Evolutionary conservation across 1,139 yeast genomes (phyloP), one percentile per base, ranked within the genome.

Genomic region (Wickerhamomyces sp.): DNA sequence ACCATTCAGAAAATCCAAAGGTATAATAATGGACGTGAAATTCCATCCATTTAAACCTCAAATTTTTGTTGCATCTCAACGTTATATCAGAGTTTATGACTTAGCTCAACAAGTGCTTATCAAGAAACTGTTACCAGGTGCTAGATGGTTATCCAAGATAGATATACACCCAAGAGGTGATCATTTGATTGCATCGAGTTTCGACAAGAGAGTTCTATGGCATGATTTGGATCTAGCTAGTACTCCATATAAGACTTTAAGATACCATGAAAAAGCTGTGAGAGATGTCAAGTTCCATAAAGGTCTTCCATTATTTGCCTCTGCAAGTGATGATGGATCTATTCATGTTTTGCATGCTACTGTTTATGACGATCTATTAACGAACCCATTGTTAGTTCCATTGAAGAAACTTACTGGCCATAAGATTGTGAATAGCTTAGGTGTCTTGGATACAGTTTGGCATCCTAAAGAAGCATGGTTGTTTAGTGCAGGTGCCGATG

Each of bases 391-490:
- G 61, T 77, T 92, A 55, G 99, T 92, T 37, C 99, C 99, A 39
- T 76, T 94, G 64, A 94, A 92, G 76, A 89, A 90, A 60, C 72
- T 94, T 59, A 78, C 84, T 37, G 98, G 97, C n/a, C 98, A 92
- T 65, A 81, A 82, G 60, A 74, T 88, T 38, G 69, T 78, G 27
- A 77, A 78, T 56, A 82, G 86, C 58, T 68, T 92, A 47, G 98
- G 98, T 56, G 95, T 92, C n/a, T 72, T 92, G 59, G 86, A 82
- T 59, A 76, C 85, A 41, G 76, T 77, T 39, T 92, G 99, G 99
- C 98, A 94, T 72, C 97, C 98, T 49, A 81, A 83, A 58, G 97
- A 94, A 65, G 97, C 98, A 1, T 92, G 99, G 99, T 71, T 92
- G 56, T 89, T 92, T 63, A 83, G 95, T 60, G 89, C 96, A n/a